A percentile compares a stretch with the other conserved stretches of the same genome.
Evolutionary conservation across 192 early-diverging fungal genomes (phyloP).

Genomic region (Podila clonocystis): DNA sequence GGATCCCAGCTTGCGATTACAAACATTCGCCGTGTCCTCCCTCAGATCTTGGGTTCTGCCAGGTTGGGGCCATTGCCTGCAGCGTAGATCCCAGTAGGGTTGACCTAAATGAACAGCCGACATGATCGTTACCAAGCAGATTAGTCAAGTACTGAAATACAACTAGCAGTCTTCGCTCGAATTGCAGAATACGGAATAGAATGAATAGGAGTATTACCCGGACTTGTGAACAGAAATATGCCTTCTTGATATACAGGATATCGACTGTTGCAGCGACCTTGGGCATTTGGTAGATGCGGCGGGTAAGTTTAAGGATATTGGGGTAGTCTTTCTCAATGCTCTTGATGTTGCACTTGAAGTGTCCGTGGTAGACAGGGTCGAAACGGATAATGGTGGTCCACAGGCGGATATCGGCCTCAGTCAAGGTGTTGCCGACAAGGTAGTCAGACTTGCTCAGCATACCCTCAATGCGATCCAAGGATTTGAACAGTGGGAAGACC

Average conservation of each 20-base stretch:
- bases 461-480: slow-evolving; percentile 83
- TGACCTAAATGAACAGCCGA: slow-evolving; percentile 69
- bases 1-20: no score
- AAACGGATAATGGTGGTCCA: slow-evolving; percentile 98
- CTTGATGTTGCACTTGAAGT: slow-evolving; percentile 96
- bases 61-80: slow-evolving; percentile 72
- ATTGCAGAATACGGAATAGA: no score
- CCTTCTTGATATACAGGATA: slow-evolving; percentile 95
- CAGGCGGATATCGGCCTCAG: slow-evolving; percentile 94
- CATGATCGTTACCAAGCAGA: no score
- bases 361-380: slow-evolving; percentile 92
- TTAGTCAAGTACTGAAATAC: no score
- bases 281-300: slow-evolving; percentile 85
- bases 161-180: no score
- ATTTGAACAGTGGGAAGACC: slow-evolving; percentile 76
- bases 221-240: slow-evolving; percentile 90
- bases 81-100: slow-evolving; percentile 86
- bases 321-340: slow-evolving; percentile 91
- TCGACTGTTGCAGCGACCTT: slow-evolving; percentile 86
- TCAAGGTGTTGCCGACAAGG: slow-evolving; percentile 80
- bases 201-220: slow-evolving; percentile 11
- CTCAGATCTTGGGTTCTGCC: slow-evolving; percentile 26
- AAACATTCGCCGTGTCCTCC: no score
- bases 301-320: slow-evolving; percentile 84
- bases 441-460: slow-evolving; percentile 78